Base-by-base conservation (phyloP, 139 green algal species). In the Nannochloris sp. region DNA sequence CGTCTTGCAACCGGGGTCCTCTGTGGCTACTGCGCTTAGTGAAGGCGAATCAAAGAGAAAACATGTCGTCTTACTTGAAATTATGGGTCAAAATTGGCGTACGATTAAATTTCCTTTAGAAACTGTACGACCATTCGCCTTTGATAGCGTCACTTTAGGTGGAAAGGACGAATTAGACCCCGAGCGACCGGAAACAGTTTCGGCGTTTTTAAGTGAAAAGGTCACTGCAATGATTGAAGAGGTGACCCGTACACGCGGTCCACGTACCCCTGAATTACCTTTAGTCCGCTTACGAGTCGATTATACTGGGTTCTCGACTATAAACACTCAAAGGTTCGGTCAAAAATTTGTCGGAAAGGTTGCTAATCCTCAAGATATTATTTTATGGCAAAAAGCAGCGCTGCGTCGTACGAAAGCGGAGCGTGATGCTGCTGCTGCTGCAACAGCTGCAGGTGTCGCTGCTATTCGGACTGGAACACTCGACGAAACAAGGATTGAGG, bases 321-420 rank as follows among this genome's bases (percentile, higher is more conserved):
- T 98, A 75, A 97, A 96, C 77, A 77, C 81, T 10, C 92, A 97
- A 72, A 80, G 85, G 24, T 96, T 99, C 77, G 93, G 90, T 3
- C 88, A 96, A 68, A 81, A 83, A 48, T 99, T 95, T 81, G 93
- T 98, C 32, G 89, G 86, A 64, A 89, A 90, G 69, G 91, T 98
- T 47, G 93, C 93, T 63, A 98, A 98, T 76, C 92, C 93, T 1
- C 77, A 95, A 33, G 93, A 99, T 70, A 87, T 99, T 19, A 67
- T 99, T 29, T 67, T 91, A 14, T 98, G 90, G 82, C 74, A 84
- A 53, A 98, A 97, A 76, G 60, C 64, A 12, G 23, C 71, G 35
- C 19, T 51, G 42, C 44, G 54, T 9, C 63, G 51, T 14, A 48
- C 9, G n/a, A 63, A 72, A 64, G 38, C 39, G 48, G 24, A 15